These are phyloP conservation scores for Mrakiaceae sp. DNA, from an alignment of 1,284 basidiomycete species.

Conservation along the genomic window DNA sequence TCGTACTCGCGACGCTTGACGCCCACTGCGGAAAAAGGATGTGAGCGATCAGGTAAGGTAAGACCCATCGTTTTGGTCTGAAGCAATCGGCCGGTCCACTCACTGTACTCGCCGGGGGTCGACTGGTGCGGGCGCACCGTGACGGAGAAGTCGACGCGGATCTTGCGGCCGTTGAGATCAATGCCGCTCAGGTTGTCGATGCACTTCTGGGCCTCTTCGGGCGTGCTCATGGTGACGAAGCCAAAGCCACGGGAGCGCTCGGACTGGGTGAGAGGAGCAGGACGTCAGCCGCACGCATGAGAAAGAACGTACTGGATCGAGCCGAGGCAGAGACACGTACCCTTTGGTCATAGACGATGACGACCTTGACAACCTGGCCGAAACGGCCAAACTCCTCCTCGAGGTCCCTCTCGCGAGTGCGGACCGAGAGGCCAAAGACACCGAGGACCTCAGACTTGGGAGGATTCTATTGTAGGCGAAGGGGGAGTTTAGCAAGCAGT, in stretches of 20 bases:
- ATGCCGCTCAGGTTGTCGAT: constrained; percentile 87
- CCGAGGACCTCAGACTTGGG: constrained; percentile 66
- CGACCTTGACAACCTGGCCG: constrained; percentile 87
- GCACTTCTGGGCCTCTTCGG: constrained; percentile 75
- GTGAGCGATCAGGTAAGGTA: background rate
- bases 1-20: constrained; percentile 16
- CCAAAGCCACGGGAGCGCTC: constrained; percentile 95
- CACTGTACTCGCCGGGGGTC: constrained; percentile 87
- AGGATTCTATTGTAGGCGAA: background rate
- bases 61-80: background rate
- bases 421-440: constrained; percentile 90
- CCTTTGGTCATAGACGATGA: constrained; percentile 96
- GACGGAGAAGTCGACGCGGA: constrained; percentile 93
- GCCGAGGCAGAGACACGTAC: constrained; percentile 43
- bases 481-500: background rate
- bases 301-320: constrained; percentile 8
- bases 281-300: constrained; percentile 1
- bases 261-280: constrained; percentile 28
- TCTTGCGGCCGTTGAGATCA: constrained; percentile 85
- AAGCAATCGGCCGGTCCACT: background rate
- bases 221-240: constrained; percentile 83
- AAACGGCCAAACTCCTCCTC: constrained; percentile 85
- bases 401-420: constrained; percentile 84
- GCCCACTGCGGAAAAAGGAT: constrained; percentile 17
- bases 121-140: constrained; percentile 87